Evolutionary conservation across 441 rosid species (phyloP).

Genomic region (Macaranga tanarius): DNA sequence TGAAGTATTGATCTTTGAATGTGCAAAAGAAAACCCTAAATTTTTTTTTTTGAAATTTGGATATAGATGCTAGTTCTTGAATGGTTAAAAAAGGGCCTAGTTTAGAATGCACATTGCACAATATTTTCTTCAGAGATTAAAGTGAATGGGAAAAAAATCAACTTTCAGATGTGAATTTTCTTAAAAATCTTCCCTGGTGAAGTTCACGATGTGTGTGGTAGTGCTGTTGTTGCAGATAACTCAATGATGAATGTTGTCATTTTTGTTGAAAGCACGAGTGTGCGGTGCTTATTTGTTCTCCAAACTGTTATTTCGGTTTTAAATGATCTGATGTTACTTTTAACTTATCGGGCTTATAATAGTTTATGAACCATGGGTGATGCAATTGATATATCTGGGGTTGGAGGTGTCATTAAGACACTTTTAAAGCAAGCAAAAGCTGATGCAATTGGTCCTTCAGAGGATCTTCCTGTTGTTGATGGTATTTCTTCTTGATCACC

Average conservation of each 20-base stretch:
- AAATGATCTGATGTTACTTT: constrained; percentile 10
- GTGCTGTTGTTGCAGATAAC: no score
- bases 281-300: not conserved
- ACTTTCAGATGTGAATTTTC: no score
- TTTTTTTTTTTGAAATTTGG: no score
- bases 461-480: constrained; percentile 85
- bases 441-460: constrained; percentile 62
- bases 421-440: constrained; percentile 62
- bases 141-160: no score
- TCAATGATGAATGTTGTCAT: no score
- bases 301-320: not conserved
- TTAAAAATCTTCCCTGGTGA: no score
- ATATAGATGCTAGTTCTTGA: no score
- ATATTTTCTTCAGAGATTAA: no score
- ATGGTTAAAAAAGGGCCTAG: no score
- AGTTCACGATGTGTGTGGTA: no score
- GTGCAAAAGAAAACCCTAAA: not conserved
- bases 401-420: constrained; percentile 80
- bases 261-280: no score
- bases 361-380: constrained; percentile 53
- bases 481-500: constrained; percentile 39
- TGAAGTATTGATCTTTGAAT: not conserved
- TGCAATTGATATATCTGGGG: constrained; percentile 63
- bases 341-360: constrained; percentile 37
- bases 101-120: no score